Base-by-base conservation (phyloP, 202 grass and related monocot genomes). In the Panicum hallii region DNA sequence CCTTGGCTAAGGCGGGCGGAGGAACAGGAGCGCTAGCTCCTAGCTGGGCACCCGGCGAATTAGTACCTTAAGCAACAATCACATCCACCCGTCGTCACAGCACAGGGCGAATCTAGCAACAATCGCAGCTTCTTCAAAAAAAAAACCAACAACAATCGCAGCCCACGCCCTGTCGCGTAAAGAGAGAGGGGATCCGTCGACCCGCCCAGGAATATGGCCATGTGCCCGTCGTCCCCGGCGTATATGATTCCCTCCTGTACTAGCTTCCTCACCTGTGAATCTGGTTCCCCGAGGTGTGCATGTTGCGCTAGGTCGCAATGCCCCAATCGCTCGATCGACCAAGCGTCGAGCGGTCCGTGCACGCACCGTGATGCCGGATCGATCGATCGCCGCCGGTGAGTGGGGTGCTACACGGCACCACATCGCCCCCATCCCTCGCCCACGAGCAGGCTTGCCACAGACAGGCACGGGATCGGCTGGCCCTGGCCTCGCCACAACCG, bases 161-260 rank as follows among this genome's bases (percentile, higher is more conserved):
- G 14, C 3, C 11, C 23, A 13, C 12, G 7, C 41, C 26, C 5
- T 49, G 47, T 50, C 19, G 54, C 83, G 4, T 14, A 79, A 53
- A 71, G 19, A 36, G 43, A 12, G 45, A 44, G 30, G 10, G 40
- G n/a, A 32, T 54, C 43, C 64, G 19, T 45, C 28, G 28, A 58
- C 28, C 28, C 68, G 34, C 23, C 76, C 70, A 61, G 26, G 78
- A 81, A 89, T 85, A 81, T 89, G 55, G 69, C 77, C 87, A 89
- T 69, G 87, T 85, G 83, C 72, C 19, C 63, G n/a, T 63, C 54
- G 36, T 38, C 72, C 36, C 36, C 3, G 11, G 28, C 72, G 34
- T 15, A 75, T 45, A 67, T 20, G 70, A 43, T 82, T 70, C 74
- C 74, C 55, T 36, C 26, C 9, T 13, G 9, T 32, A 20, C 14